Percentiles rank a stretch among this genome's conserved stretches.
Evolutionary conservation across 139 green algal species (phyloP).

Genomic region (Closterium sp.): DNA sequence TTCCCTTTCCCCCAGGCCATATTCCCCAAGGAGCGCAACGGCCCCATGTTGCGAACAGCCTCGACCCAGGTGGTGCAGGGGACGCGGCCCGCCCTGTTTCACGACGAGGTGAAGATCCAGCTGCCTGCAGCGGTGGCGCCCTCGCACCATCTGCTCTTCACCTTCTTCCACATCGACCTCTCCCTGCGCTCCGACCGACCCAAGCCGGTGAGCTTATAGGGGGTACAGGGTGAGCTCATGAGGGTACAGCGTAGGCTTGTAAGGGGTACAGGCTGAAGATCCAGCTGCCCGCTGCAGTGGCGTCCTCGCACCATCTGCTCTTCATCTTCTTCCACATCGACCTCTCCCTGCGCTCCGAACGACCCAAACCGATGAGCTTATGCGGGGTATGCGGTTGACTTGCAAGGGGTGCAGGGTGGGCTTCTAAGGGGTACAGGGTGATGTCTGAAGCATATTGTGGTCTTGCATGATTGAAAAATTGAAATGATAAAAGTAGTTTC

Average conservation of each 20-base stretch:
- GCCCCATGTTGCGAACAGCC: conserved; percentile 33
- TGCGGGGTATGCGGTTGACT: too few species aligned
- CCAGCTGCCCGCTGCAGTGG: background rate
- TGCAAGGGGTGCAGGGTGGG: too few species aligned
- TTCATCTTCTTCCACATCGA: conserved; percentile 53
- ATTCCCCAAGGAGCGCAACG: conserved; percentile 24
- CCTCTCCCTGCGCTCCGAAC: conserved; percentile 15
- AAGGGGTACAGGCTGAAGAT: background rate
- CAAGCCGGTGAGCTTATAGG: conserved; percentile 4
- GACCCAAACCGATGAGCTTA: background rate
- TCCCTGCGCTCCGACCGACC: conserved; percentile 9
- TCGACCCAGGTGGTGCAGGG: conserved; percentile 18
- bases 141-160: conserved; percentile 50
- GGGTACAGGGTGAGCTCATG: background rate
- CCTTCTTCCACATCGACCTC: conserved; percentile 50
- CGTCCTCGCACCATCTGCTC: conserved; percentile 1
- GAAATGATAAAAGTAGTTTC: too few species aligned
- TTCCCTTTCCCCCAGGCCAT: conserved; percentile 31
- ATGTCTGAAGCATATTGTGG: too few species aligned
- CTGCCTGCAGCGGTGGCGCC: conserved; percentile 25
- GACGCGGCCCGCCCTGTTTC: conserved; percentile 21
- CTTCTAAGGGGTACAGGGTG: too few species aligned
- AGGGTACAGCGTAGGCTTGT: background rate
- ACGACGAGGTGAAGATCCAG: conserved; percentile 50
- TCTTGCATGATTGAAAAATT: too few species aligned